phyloP scores from a whole-genome alignment of 768 basidiomycete species.

The Pleurotus platypus region DNA sequence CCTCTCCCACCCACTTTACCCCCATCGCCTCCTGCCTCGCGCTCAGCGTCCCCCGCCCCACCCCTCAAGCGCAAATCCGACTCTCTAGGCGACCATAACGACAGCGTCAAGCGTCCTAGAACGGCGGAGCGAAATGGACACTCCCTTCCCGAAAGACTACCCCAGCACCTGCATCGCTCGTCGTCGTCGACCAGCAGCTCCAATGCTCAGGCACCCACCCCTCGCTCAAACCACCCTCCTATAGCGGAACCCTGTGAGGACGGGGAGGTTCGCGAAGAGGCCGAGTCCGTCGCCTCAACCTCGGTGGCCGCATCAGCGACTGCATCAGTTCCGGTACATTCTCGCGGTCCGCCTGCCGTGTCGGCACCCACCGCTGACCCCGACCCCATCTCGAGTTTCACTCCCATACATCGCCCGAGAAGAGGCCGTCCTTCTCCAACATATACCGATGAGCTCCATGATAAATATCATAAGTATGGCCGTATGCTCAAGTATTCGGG shows the following conservation, averaged over 20 bases:
- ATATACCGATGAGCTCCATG: slow-evolving; percentile 59
- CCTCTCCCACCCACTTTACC: slow-evolving; percentile 45
- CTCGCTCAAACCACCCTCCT: slow-evolving; percentile 17
- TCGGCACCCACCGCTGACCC: slow-evolving; percentile 20
- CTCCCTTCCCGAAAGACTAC: slow-evolving; percentile 16
- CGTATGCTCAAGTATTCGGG: slow-evolving; percentile 83
- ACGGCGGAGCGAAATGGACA: slow-evolving; percentile 27
- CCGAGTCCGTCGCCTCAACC: slow-evolving; percentile 22
- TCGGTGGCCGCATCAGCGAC: slow-evolving; percentile 19
- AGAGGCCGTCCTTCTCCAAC: slow-evolving; percentile 45
- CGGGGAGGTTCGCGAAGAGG: slow-evolving; percentile 51
- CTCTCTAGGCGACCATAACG: slow-evolving; percentile 28
- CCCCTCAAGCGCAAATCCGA: slow-evolving; percentile 47
- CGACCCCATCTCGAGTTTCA: slow-evolving; percentile 27
- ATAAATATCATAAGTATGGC: slow-evolving; percentile 67
- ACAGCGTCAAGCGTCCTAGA: slow-evolving; percentile 44
- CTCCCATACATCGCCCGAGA: slow-evolving; percentile 66
- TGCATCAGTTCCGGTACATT: slow-evolving; percentile 8
- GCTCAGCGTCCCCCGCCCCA: slow-evolving; percentile 43
- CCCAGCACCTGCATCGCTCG: slow-evolving; percentile 20
- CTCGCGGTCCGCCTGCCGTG: slow-evolving; percentile 9
- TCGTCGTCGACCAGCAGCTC: slow-evolving; percentile 22
- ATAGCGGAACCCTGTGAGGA: slow-evolving; percentile 45
- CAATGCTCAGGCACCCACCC: slow-evolving; percentile 20
- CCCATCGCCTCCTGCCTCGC: slow-evolving; percentile 49